phyloP scores from a whole-genome alignment of 176 grass and related monocot species.

The Carex pumila region DNA sequence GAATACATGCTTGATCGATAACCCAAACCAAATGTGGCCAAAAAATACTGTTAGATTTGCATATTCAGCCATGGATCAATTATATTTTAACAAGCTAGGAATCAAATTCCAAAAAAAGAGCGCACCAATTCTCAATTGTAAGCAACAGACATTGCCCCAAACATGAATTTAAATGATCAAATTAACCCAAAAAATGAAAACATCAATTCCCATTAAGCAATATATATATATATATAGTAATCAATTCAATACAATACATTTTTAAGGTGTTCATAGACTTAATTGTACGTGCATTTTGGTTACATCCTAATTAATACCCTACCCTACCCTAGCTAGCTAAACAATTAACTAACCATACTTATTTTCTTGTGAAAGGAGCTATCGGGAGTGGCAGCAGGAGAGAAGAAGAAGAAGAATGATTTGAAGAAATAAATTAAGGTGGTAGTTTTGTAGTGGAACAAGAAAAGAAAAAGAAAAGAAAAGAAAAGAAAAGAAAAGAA shows the following conservation, averaged over 20 bases:
- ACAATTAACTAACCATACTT: constrained; percentile 7
- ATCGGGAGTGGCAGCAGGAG: neutral
- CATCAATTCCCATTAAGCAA: neutral
- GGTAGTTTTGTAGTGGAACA: constrained; percentile 14
- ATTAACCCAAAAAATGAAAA: neutral
- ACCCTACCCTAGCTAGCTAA: neutral
- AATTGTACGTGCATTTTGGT: neutral
- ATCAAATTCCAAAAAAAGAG: neutral
- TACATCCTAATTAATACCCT: neutral
- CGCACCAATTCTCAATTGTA: neutral
- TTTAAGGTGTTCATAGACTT: neutral
- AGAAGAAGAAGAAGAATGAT: neutral
- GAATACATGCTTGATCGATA: neutral
- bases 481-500: neutral
- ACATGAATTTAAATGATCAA: neutral
- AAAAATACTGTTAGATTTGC: neutral
- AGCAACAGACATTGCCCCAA: neutral
- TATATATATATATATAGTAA: neutral
- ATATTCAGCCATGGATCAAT: neutral
- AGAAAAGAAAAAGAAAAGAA: neutral
- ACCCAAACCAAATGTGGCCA: neutral
- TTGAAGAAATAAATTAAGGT: constrained; percentile 2
- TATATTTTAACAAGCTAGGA: neutral
- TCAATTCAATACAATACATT: neutral
- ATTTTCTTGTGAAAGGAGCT: neutral